Base-by-base conservation (phyloP, 306 rosid genomes). In the Macrotyloma uniflorum region DNA sequence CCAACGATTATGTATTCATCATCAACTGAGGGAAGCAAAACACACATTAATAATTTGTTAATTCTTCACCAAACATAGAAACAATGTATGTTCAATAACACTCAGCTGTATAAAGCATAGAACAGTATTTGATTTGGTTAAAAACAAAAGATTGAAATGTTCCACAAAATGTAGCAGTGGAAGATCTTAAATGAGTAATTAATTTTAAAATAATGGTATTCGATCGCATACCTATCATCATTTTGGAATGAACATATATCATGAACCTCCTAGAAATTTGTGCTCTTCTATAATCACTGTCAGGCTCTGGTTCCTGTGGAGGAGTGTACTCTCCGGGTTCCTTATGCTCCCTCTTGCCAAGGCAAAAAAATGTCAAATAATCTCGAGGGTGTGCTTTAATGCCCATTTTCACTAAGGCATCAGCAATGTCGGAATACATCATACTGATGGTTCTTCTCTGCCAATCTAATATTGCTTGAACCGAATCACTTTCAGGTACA, bases 221-320 rank as follows among this genome's bases (percentile, higher is more conserved):
- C 28, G 43, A 63, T 55, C 10, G 13, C 74, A 67, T 83, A 91
- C 97, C 97, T 79, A 92, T 94, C 97, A 94, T 92, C 97, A 92
- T 88, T 82, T 94, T 92, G 13, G 97, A 79, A 85, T 94, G 98
- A 86, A 94, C 96, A 45, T 92, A 94, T 66, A 94, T 94, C 97
- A 94, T 92, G 89, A 94, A 94, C 40, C 96, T 90, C 30, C 92
- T 75, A 13, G 87, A 35, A 2, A 81, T 50, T 45, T 94, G 97
- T 72, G 94, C 91, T 76, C 81, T 79, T 9, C 6, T 53, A 11
- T 94, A 94, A 65, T 90, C 82, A 36, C 90, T 88, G 36, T 83
- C 80, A 6, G 84, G 75, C 4, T 80, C 89, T 30, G 94, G 96
- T 82, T 67, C 66, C 70, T 89, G 87, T 5, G 80, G 67, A 67